Evolutionary conservation across 2,329 filamentous ascomycete species (phyloP), one percentile per base, ranked within the genome.

Genomic region (Ophiostoma triangulosporum): DNA sequence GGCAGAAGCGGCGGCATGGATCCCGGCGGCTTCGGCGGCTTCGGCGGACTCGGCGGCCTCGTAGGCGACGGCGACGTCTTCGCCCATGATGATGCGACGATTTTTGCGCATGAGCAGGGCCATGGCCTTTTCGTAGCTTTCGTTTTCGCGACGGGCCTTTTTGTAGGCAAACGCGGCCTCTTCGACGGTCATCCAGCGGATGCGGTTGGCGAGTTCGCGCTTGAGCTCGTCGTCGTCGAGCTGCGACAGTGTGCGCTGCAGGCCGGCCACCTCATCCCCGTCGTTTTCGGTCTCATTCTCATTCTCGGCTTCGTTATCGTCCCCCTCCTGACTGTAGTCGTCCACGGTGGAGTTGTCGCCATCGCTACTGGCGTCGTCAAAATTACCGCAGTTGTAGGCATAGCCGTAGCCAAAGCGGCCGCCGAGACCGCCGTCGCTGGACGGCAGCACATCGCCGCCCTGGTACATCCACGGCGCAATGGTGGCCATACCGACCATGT

Each of bases 91-190:
- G 26, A 77, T 59, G 50, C 74, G 70, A 54, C 73, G 68, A 62
- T 84, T 85, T 64, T 75, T 76, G 67, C 76, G 78, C 53, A 84
- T 73, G 20, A 82, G 63, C 43, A 73, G 70, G 62, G 78, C 78
- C 53, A 84, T 65, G 45, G 69, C 76, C 69, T 80, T 83, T 67
- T 84, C 80, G 29, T 82, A 64, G 61, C 71, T 75, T 58, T 83
- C 80, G 6, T 76, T 76, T 64, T 84, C 81, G 62, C 75, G 78
- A 50, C 73, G 71, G 27, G 77, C 74, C 35, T 72, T 64, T 22
- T 64, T 60, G 43, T 78, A 68, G 46, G 76, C 76, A 54, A 68
- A 69, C 67, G 86, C 82, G 2, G 80, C 76, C 56, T 85, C 83
- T 57, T 82, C 75, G 2, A 83, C 71, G 48, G 70, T 78, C 72